A percentile compares a stretch with the other conserved stretches of the same genome.
These are phyloP conservation scores for Boletus rubescentipes DNA, from an alignment of 768 basidiomycete genomes.

Conservation along the genomic window DNA sequence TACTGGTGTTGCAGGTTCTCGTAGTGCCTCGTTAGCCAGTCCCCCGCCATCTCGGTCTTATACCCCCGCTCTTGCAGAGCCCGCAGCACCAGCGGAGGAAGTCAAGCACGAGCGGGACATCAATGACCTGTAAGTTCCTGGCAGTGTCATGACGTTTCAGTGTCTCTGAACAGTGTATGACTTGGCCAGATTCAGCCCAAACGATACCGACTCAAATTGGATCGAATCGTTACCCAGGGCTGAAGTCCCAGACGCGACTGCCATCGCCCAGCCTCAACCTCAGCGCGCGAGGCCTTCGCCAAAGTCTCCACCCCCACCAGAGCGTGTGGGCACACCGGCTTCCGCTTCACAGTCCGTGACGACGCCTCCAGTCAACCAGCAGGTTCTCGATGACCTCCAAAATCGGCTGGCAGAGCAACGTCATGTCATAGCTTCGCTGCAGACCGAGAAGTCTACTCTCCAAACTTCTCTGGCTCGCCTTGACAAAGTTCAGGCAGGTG, in stretches of 20 bases:
- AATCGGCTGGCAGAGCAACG: constrained; percentile 18
- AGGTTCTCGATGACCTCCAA: constrained; percentile 12
- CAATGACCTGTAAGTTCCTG: constrained; percentile 60
- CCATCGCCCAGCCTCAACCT: constrained; percentile 34
- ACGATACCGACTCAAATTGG: constrained; percentile 52
- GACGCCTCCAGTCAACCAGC: neutral
- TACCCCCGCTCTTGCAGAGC: constrained; percentile 51
- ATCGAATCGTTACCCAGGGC: constrained; percentile 56
- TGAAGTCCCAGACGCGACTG: constrained; percentile 27
- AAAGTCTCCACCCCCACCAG: constrained; percentile 16
- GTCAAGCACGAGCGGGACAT: constrained; percentile 47
- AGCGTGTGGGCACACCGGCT: constrained; percentile 6
- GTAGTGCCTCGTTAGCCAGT: constrained; percentile 36
- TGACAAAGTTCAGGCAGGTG: constrained; percentile 34
- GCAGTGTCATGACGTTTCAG: neutral
- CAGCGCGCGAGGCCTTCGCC: constrained; percentile 21
- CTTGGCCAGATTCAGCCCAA: constrained; percentile 44
- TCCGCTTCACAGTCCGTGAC: constrained; percentile 4
- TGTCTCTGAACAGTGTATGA: constrained; percentile 6
- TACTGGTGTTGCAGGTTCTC: constrained; percentile 32
- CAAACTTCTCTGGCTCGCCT: constrained; percentile 27
- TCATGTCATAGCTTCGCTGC: constrained; percentile 19
- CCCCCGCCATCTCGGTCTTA: constrained; percentile 49
- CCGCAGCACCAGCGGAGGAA: constrained; percentile 34
- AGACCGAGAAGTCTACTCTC: constrained; percentile 28